Evolutionary conservation across 768 basidiomycete genomes (phyloP), one percentile per base, ranked within the genome.

Genomic region (Lentinus tigrinus): DNA sequence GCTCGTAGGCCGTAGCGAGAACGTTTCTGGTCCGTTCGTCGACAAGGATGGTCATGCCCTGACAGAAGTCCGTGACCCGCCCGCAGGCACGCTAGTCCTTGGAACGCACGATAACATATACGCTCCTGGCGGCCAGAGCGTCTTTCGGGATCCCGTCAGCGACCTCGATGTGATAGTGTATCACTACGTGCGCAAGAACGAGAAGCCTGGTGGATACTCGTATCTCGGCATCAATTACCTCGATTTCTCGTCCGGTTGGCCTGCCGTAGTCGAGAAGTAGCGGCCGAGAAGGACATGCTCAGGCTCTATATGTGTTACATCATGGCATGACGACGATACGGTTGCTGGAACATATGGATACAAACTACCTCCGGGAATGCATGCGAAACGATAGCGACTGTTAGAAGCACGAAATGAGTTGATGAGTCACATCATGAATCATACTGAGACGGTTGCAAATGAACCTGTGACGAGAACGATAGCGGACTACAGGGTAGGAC

Each of bases 101-200:
- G 47, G 47, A 13, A 31, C 47, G 47, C 47, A 49, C 47, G 47
- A 49, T 19, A 49, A 49, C 47, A 31, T 49, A 11, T 49, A 49
- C 26, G 47, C 47, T 8, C 47, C 47, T 17, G 47, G 47, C 4
- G 27, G 28, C 28, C 28, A 31, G 47, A 49, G 47, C 47, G 17
- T 49, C 16, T 31, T 17, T 31, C 28, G 6, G 9, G 47, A 49
- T 31, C 47, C 47, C 2, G 47, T 49, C 13, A 34, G 47, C 28
- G 47, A 31, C 4, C 3, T 27, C 3, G 47, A 49, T 31, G 47
- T 49, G 23, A 49, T 49, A 4, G 47, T 36, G 28, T 49, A 49
- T 31, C 31, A 49, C 28, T 49, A 36, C n/a, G 31, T 49, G 24
- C 47, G 23, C 11, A 28, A 31, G 14, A 31, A 49, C 14, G 31